A percentile compares a stretch with the other conserved stretches of the same genome.
Conservation (phyloP, 139 green algal genomes). For the Eudorina sp. region DNA sequence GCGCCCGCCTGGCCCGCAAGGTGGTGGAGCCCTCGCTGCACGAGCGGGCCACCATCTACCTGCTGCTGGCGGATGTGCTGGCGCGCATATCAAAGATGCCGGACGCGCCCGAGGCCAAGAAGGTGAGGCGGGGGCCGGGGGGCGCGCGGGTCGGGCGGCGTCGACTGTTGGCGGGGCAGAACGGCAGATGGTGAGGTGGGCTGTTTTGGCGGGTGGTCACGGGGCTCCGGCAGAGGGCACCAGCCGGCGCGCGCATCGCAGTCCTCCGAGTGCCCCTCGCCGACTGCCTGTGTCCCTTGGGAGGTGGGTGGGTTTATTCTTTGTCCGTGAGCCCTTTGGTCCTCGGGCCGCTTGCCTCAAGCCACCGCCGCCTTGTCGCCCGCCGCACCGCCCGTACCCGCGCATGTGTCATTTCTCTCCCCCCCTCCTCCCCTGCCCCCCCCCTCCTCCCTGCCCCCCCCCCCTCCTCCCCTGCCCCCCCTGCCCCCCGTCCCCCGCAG, state of each 20-base stretch:
- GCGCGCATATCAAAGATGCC: constrained; percentile 62
- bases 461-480: background rate
- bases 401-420: too few species aligned
- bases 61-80: constrained; percentile 76
- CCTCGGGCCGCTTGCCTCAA: background rate
- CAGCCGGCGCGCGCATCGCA: too few species aligned
- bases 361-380: too few species aligned
- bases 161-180: too few species aligned
- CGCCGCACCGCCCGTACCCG: background rate
- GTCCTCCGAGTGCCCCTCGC: too few species aligned
- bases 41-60: constrained; percentile 78
- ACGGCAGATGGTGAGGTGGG: too few species aligned
- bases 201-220: too few species aligned
- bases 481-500: constrained; percentile 52
- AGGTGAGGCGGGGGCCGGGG: constrained; percentile 46
- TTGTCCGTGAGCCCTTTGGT: too few species aligned
- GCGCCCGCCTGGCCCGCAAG: constrained; percentile 42
- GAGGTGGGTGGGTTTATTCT: too few species aligned
- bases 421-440: background rate
- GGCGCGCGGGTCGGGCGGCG: background rate
- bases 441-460: background rate
- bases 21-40: constrained; percentile 59
- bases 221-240: too few species aligned
- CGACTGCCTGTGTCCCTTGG: too few species aligned
- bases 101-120: constrained; percentile 80